Conservation (phyloP, 371 early-diverging fungal species). For the Mortierella sp. region DNA sequence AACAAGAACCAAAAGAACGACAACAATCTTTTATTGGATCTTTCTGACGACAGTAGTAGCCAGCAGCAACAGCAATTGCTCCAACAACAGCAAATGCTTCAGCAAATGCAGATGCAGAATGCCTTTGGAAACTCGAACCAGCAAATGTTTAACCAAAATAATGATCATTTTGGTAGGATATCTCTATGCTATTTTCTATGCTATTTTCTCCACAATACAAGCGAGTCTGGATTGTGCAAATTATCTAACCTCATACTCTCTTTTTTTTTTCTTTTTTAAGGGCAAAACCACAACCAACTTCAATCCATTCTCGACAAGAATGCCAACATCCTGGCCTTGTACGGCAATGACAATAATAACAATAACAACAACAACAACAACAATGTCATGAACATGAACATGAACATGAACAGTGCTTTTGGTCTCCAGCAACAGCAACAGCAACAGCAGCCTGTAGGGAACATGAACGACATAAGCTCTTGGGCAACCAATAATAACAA, state of each 20-base stretch:
- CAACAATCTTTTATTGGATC: slow-evolving; percentile 40
- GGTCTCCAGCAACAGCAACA: slow-evolving; percentile 49
- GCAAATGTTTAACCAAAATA: slow-evolving; percentile 27
- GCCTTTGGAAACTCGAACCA: slow-evolving; percentile 37
- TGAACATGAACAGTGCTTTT: slow-evolving; percentile 28
- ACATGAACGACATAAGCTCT: slow-evolving; percentile 27
- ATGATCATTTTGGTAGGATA: slow-evolving; percentile 43
- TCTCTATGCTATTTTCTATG: neutral
- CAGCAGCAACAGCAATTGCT: slow-evolving; percentile 28
- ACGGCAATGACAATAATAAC: slow-evolving; percentile 23
- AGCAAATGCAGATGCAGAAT: slow-evolving; percentile 53
- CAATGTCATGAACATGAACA: slow-evolving; percentile 16
- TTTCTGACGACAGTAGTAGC: slow-evolving; percentile 16
- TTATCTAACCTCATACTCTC: neutral
- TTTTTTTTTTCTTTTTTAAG: neutral
- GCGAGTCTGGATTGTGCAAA: neutral
- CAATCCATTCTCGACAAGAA: slow-evolving; percentile 53
- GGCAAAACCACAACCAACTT: slow-evolving; percentile 48
- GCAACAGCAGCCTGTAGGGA: slow-evolving; percentile 36
- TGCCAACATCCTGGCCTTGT: slow-evolving; percentile 43
- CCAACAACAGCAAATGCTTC: slow-evolving; percentile 39
- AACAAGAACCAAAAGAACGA: slow-evolving; percentile 20
- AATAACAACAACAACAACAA: slow-evolving; percentile 29
- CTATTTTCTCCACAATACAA: neutral
- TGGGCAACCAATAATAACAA: slow-evolving; percentile 32